Percentiles rank a stretch among this genome's conserved stretches.
Evolutionary conservation across 108 stramenopile species (phyloP).

Genomic region (Halocafeteria seosinensis): DNA sequence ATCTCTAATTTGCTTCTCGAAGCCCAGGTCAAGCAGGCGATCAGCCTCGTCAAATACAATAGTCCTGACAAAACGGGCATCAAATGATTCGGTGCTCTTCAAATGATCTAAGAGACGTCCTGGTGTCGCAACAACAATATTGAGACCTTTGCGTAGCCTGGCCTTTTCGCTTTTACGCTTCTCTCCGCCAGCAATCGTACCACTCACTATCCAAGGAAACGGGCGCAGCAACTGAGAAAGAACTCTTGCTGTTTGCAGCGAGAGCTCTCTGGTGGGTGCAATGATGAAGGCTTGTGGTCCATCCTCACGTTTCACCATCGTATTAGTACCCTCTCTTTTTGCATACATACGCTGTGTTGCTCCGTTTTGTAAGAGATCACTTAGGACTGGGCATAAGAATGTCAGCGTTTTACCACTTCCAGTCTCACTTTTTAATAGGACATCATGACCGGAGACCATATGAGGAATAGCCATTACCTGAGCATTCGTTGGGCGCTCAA

Average conservation of each 20-base stretch:
- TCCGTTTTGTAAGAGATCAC: background rate
- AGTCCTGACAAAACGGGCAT: constrained; percentile 47
- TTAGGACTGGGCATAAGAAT: background rate
- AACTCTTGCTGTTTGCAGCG: constrained; percentile 52
- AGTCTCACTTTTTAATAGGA: no score
- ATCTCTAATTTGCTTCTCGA: constrained; percentile 65
- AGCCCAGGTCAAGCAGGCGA: constrained; percentile 74
- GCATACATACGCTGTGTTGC: no score
- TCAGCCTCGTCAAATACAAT: constrained; percentile 85
- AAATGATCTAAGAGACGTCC: constrained; percentile 85
- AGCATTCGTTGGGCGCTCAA: no score
- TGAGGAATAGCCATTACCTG: no score
- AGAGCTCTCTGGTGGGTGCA: constrained; percentile 79
- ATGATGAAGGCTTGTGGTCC: constrained; percentile 28
- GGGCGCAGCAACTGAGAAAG: constrained; percentile 39
- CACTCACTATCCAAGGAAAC: constrained; percentile 67
- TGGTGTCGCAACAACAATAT: constrained; percentile 81
- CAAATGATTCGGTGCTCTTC: constrained; percentile 51
- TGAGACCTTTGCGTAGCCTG: constrained; percentile 69
- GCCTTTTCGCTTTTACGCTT: constrained; percentile 83
- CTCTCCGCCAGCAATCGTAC: constrained; percentile 71
- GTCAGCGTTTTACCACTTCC: background rate
- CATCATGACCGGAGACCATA: no score
- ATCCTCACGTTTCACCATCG: background rate
- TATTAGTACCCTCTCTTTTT: no score